phyloP scores from a whole-genome alignment of 2,329 filamentous ascomycete genomes.

The Ophiosphaerella narmari region DNA sequence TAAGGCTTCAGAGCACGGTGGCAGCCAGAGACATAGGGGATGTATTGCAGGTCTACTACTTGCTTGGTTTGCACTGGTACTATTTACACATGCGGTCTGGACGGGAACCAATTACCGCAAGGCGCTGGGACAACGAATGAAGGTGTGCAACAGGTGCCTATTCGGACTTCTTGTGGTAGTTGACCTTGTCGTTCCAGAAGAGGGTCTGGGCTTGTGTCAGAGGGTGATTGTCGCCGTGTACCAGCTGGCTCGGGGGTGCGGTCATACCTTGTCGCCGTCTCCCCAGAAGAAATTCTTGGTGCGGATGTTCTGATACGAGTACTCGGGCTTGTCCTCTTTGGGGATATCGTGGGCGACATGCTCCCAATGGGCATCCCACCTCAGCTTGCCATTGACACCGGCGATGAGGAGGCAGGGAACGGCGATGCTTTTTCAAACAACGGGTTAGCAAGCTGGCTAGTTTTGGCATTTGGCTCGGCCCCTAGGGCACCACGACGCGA shows the following conservation, averaged over 20 bases:
- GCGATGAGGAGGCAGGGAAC: conserved; percentile 74
- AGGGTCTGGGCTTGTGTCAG: conserved; percentile 46
- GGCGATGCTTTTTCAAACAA: conserved; percentile 66
- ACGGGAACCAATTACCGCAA: neutral
- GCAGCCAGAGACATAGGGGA: conserved; percentile 35
- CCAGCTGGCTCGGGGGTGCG: neutral
- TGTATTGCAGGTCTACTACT: conserved; percentile 34
- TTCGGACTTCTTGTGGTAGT: conserved; percentile 91
- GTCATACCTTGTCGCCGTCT: conserved; percentile 85
- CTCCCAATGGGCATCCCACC: conserved; percentile 97
- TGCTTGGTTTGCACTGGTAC: conserved; percentile 26
- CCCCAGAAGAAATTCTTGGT: conserved; percentile 96
- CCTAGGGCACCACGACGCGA: too few species aligned
- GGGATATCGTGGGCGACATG: conserved; percentile 82
- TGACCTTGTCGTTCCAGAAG: conserved; percentile 90
- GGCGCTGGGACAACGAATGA: neutral
- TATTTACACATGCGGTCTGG: conserved; percentile 24
- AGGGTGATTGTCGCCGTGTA: neutral
- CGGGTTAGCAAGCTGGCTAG: too few species aligned
- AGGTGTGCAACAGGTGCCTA: conserved; percentile 42
- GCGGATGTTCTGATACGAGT: conserved; percentile 97
- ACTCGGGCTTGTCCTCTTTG: conserved; percentile 88
- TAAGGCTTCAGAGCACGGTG: too few species aligned
- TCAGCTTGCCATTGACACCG: conserved; percentile 80
- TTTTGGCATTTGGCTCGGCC: too few species aligned